phyloP scores from a whole-genome alignment of 306 rosid genomes.

The Dalbergia cochinchinensis region DNA sequence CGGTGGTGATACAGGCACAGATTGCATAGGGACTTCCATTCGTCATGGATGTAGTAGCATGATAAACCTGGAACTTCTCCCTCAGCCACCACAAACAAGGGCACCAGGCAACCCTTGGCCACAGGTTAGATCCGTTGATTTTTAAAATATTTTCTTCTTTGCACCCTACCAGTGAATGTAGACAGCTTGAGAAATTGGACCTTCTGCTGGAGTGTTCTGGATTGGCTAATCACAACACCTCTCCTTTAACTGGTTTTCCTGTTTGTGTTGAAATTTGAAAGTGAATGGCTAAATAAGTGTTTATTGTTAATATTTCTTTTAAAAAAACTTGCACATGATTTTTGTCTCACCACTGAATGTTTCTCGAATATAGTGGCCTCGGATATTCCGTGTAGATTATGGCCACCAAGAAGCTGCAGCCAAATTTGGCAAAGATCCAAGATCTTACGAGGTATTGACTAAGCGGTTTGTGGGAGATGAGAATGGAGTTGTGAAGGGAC shows the following conservation, averaged over 20 bases:
- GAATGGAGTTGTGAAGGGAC: constrained; percentile 81
- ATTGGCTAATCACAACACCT: background rate
- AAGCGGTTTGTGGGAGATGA: constrained; percentile 95
- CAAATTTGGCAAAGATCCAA: constrained; percentile 95
- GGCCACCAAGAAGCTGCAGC: constrained; percentile 97
- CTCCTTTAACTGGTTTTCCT: constrained; percentile 2
- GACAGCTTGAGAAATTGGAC: background rate
- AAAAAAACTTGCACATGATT: background rate
- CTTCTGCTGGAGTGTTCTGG: background rate
- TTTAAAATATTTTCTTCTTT: constrained; percentile 2
- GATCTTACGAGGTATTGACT: constrained; percentile 89
- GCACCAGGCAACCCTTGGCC: constrained; percentile 99
- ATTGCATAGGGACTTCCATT: constrained; percentile 96
- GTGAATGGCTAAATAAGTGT: background rate
- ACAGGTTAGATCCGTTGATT: constrained; percentile 65
- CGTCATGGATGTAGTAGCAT: constrained; percentile 87
- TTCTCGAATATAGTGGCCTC: constrained; percentile 88
- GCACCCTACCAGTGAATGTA: background rate
- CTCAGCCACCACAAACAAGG: constrained; percentile 84
- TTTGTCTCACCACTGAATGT: constrained; percentile 14
- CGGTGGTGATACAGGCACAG: constrained; percentile 99
- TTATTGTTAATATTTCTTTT: background rate
- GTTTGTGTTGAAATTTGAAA: background rate
- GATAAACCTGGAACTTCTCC: constrained; percentile 75
- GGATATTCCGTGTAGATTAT: constrained; percentile 89